Conservation (phyloP, 2,329 filamentous ascomycete genomes). For the Colletotrichum nymphaeae region DNA sequence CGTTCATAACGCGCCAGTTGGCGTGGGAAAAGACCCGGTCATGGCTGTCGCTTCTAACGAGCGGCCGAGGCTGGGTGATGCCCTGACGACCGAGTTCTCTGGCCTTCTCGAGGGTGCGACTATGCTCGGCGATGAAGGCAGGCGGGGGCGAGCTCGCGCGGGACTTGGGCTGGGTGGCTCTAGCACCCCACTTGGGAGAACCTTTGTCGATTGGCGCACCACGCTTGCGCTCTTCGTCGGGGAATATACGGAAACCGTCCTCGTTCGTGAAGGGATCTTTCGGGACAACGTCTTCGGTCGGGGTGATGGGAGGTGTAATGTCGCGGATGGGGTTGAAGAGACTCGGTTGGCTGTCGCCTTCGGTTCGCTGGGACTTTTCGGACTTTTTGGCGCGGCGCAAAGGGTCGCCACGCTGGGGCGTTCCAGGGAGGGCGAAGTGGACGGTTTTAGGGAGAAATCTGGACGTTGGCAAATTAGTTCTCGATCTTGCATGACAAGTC, state of each 20-base stretch:
- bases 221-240: constrained; percentile 59
- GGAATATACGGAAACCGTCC: constrained; percentile 67
- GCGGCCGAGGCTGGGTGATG: constrained; percentile 64
- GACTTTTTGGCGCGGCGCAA: constrained; percentile 41
- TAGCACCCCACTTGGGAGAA: constrained; percentile 80
- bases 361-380: constrained; percentile 20
- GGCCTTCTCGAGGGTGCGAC: constrained; percentile 67
- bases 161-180: constrained; percentile 82
- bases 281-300: constrained; percentile 57
- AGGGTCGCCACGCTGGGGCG: constrained; percentile 52
- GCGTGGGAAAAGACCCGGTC: constrained; percentile 80
- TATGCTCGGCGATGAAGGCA: constrained; percentile 78
- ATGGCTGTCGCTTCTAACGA: constrained; percentile 70
- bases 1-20: constrained; percentile 84
- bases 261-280: constrained; percentile 68
- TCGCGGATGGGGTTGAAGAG: constrained; percentile 61
- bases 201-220: constrained; percentile 78
- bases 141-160: constrained; percentile 80
- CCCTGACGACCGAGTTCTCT: constrained; percentile 68
- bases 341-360: constrained; percentile 58
- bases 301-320: constrained; percentile 67
- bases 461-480: constrained; percentile 31
- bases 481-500: neutral
- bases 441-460: constrained; percentile 95
- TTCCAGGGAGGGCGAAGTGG: constrained; percentile 80